Conservation (phyloP, 805 yeast genomes). For the Priceomyces castillae region DNA sequence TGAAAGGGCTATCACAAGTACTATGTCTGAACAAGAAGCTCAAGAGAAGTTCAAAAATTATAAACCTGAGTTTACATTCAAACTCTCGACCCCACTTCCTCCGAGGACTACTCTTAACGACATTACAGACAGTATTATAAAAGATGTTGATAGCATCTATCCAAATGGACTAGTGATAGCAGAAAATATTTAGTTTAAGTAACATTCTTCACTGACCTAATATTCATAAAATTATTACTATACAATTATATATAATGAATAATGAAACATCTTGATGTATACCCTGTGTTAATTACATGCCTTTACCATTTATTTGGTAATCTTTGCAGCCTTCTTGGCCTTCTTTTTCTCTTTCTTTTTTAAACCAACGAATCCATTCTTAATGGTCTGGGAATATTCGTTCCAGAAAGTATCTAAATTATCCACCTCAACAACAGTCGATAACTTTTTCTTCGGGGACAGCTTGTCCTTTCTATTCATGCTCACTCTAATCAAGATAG, state of each 20-base stretch:
- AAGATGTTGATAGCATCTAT: slow-evolving; percentile 55
- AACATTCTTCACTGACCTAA: background rate
- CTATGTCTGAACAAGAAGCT: slow-evolving; percentile 22
- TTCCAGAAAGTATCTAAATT: slow-evolving; percentile 73
- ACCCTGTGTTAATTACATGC: background rate
- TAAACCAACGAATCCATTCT: slow-evolving; percentile 70
- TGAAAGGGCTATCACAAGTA: slow-evolving; percentile 16
- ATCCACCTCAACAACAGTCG: slow-evolving; percentile 67
- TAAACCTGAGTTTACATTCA: slow-evolving; percentile 27
- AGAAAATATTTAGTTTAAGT: slow-evolving; percentile 35
- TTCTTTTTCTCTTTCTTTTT: slow-evolving; percentile 80
- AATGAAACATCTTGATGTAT: background rate
- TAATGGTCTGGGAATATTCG: slow-evolving; percentile 66
- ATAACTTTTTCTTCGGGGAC: slow-evolving; percentile 53
- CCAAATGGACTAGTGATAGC: slow-evolving; percentile 57
- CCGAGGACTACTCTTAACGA: slow-evolving; percentile 34
- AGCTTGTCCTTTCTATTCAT: slow-evolving; percentile 50
- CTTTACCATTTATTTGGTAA: slow-evolving; percentile 17
- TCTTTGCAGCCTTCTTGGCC: slow-evolving; percentile 51
- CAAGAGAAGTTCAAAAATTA: slow-evolving; percentile 21
- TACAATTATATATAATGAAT: slow-evolving; percentile 2
- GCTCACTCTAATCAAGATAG: slow-evolving; percentile 67
- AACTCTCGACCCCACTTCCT: slow-evolving; percentile 36
- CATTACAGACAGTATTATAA: slow-evolving; percentile 35
- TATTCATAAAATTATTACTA: background rate